Evolutionary conservation across 2,329 filamentous ascomycete species (phyloP).

Genomic region (Colletotrichum plurivorum): DNA sequence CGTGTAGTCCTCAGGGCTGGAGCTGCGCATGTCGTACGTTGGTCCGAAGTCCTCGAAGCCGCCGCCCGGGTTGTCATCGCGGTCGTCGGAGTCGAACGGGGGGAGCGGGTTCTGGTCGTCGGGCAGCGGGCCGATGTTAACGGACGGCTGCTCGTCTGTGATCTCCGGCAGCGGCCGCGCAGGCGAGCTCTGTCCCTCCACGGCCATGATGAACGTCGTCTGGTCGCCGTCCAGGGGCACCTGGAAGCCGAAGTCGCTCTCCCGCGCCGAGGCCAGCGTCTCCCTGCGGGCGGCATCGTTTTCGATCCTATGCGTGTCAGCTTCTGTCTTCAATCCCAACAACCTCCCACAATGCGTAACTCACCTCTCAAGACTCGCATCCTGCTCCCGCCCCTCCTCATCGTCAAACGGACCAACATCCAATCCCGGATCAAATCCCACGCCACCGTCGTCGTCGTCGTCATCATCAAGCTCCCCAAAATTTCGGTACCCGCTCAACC

Average conservation of each 20-base stretch:
- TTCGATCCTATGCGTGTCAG: slow-evolving; percentile 46
- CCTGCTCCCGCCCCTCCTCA: slow-evolving; percentile 54
- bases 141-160: slow-evolving; percentile 40
- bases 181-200: slow-evolving; percentile 45
- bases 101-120: slow-evolving; percentile 40
- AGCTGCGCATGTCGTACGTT: slow-evolving; percentile 32
- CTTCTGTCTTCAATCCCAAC: neutral
- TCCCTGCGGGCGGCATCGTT: slow-evolving; percentile 57
- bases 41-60: slow-evolving; percentile 17
- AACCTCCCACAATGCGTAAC: neutral
- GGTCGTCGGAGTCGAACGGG: neutral
- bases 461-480: slow-evolving; percentile 55
- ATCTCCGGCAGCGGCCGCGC: slow-evolving; percentile 37
- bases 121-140: slow-evolving; percentile 31
- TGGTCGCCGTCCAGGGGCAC: slow-evolving; percentile 64
- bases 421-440: slow-evolving; percentile 64
- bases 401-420: slow-evolving; percentile 42
- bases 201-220: slow-evolving; percentile 64
- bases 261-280: slow-evolving; percentile 54
- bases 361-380: slow-evolving; percentile 61
- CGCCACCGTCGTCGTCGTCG: slow-evolving; percentile 59
- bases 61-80: slow-evolving; percentile 1
- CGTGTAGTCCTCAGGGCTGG: slow-evolving; percentile 58
- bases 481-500: slow-evolving; percentile 67
- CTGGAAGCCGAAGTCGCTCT: slow-evolving; percentile 67